Conservation (phyloP, 1,139 yeast species). For the Taphrina sp. region DNA sequence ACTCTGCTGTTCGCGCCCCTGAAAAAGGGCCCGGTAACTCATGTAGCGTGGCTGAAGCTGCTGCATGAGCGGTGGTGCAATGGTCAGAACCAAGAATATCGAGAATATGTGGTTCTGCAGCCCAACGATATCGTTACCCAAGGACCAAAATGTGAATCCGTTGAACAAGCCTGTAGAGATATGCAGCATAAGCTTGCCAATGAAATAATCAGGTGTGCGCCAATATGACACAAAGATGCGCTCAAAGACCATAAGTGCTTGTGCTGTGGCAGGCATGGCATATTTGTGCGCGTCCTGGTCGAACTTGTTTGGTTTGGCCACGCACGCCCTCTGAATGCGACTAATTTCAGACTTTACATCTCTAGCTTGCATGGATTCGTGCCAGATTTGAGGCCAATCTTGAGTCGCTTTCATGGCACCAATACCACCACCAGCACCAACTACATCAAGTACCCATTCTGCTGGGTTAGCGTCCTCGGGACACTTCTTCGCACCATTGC, state of each 20-base stretch:
- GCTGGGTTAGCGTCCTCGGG: conserved; percentile 73
- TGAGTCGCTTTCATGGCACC: conserved; percentile 60
- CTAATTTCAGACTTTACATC: conserved; percentile 45
- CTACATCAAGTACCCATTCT: conserved; percentile 77
- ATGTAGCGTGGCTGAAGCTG: conserved; percentile 53
- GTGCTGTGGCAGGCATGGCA: conserved; percentile 51
- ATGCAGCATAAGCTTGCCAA: conserved; percentile 57
- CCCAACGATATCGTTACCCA: conserved; percentile 52
- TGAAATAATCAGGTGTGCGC: conserved; percentile 59
- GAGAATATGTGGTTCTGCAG: conserved; percentile 56
- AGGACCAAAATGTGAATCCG: conserved; percentile 55
- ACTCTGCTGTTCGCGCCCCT: conserved; percentile 62
- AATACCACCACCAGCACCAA: conserved; percentile 71
- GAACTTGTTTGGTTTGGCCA: conserved; percentile 32
- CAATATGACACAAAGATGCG: conserved; percentile 51
- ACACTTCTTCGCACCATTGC: conserved; percentile 63
- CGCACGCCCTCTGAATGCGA: conserved; percentile 36
- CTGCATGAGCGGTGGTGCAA: conserved; percentile 58
- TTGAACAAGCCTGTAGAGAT: conserved; percentile 53
- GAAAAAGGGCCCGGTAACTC: conserved; percentile 56
- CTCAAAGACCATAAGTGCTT: conserved; percentile 53
- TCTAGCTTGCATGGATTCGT: conserved; percentile 55
- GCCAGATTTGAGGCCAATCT: conserved; percentile 68
- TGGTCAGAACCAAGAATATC: conserved; percentile 55
- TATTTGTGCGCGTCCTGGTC: conserved; percentile 16